Evolutionary conservation across 345 rosid genomes (phyloP), one percentile per base, ranked within the genome.

Genomic region (Firmiana major): DNA sequence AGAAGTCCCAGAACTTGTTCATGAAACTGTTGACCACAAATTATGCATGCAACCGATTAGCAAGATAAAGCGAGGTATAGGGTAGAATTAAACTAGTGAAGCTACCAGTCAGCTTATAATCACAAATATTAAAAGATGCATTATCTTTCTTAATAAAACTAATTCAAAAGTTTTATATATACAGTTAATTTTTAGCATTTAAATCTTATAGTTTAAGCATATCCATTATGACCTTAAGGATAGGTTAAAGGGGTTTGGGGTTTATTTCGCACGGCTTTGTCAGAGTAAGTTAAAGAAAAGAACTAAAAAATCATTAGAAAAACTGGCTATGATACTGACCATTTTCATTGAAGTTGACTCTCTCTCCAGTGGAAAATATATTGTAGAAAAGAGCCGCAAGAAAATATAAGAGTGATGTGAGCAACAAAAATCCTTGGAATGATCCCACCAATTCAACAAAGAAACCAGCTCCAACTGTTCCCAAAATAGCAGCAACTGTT

Each of bases 381-480:
- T 75, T 88, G 86, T 89, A 93, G 85, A 96, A 93, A 75, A 93
- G 71, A 31, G 97, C 94, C 71, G 97, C 82, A 15, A 92, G 86
- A 70, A 92, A 59, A 80, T 96, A 96, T 49, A 96, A 71, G 40
- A 83, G 57, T 1, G 98, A 86, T 0, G 99, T 93, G 19, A 96
- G 91, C 79, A 90, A 58, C 83, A 96, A 86, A 81, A 96, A 93
- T 85, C 97, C 99, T 85, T 78, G 90, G 87, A 96, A 96, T 15
- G 99, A 96, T 58, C 99, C 98, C 46, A 91, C 85, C 55, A 88
- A 75, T 74, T 96, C 98, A 26, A 92, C 98, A 80, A 93, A 96
- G 87, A 88, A 96, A 78, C 97, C 98, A 81, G 93, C 87, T 85
- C 99, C 98, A 75, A 96, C 93, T 9, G 99, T 93, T 71, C 99